These are phyloP conservation scores for Rhizopus delemar DNA, from an alignment of 371 early-diverging fungal species.

Conservation along the genomic window DNA sequence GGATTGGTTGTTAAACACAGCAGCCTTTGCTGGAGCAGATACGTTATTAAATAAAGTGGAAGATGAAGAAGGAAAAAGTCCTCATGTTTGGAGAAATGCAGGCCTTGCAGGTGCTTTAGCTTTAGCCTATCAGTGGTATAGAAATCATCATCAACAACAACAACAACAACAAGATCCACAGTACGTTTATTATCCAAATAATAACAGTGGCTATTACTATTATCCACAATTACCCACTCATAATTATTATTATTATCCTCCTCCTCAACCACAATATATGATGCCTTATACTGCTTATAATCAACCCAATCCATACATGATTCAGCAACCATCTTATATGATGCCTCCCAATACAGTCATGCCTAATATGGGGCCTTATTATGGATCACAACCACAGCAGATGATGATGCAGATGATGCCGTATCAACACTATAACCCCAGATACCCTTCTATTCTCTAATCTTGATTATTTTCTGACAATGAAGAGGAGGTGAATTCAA, in stretches of 20 bases:
- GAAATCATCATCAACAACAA: constrained; percentile 15
- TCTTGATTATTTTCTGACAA: too few relatives aligned
- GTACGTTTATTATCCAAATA: not conserved
- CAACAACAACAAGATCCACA: constrained; percentile 7
- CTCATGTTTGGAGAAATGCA: constrained; percentile 27
- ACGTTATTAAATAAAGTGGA: constrained; percentile 22
- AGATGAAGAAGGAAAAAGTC: constrained; percentile 12
- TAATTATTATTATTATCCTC: not conserved
- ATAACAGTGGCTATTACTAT: not conserved
- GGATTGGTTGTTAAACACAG: constrained; percentile 24
- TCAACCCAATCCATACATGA: not conserved
- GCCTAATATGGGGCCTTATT: not conserved
- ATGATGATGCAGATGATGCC: too few relatives aligned
- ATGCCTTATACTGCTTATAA: not conserved
- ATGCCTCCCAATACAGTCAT: not conserved
- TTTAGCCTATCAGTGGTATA: constrained; percentile 23
- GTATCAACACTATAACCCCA: too few relatives aligned
- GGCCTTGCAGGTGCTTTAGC: constrained; percentile 28
- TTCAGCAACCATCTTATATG: not conserved
- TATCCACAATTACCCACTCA: not conserved
- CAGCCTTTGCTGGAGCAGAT: constrained; percentile 24
- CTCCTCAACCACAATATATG: not conserved
- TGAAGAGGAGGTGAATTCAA: too few relatives aligned
- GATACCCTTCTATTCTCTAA: too few relatives aligned
- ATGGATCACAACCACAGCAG: too few relatives aligned